Conservation (phyloP, 2,329 filamentous ascomycete species). For the Cladosporium sp. region DNA sequence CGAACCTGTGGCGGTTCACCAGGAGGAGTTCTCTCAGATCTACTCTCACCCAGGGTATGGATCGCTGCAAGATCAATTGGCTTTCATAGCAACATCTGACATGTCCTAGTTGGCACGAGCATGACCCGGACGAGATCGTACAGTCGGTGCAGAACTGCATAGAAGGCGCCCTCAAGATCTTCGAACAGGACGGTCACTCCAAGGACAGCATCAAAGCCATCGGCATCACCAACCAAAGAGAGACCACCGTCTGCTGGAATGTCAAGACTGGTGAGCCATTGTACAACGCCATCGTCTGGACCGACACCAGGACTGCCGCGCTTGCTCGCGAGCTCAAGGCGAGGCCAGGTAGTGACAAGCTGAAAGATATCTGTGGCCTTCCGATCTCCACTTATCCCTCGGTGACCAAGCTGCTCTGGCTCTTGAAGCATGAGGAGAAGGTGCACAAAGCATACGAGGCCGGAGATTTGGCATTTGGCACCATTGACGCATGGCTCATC, state of each 20-base stretch:
- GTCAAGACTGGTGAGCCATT: slow-evolving; percentile 72
- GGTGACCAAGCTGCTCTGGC: slow-evolving; percentile 79
- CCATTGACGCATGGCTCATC: slow-evolving; percentile 83
- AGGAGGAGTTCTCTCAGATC: slow-evolving; percentile 80
- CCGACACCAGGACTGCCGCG: slow-evolving; percentile 74
- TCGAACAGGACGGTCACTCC: slow-evolving; percentile 65
- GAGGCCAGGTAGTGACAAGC: slow-evolving; percentile 61
- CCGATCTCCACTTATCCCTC: slow-evolving; percentile 87
- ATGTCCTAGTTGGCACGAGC: slow-evolving; percentile 75
- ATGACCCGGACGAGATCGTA: slow-evolving; percentile 75
- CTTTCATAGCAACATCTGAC: background rate
- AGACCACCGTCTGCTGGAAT: slow-evolving; percentile 86
- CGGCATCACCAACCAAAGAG: slow-evolving; percentile 86
- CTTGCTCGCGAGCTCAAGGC: slow-evolving; percentile 74
- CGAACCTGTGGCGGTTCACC: slow-evolving; percentile 74
- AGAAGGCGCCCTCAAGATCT: slow-evolving; percentile 67
- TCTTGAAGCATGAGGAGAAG: slow-evolving; percentile 65
- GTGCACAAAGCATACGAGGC: slow-evolving; percentile 74
- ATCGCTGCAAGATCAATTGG: background rate
- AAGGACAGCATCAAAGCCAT: slow-evolving; percentile 68
- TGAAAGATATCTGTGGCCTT: slow-evolving; percentile 70
- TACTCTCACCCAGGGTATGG: slow-evolving; percentile 81
- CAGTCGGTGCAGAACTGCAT: slow-evolving; percentile 75
- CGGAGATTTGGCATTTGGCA: slow-evolving; percentile 75
- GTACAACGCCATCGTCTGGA: slow-evolving; percentile 85